Evolutionary conservation across 495 filamentous ascomycete genomes (phyloP).

Genomic region (Penicillium alfredii): DNA sequence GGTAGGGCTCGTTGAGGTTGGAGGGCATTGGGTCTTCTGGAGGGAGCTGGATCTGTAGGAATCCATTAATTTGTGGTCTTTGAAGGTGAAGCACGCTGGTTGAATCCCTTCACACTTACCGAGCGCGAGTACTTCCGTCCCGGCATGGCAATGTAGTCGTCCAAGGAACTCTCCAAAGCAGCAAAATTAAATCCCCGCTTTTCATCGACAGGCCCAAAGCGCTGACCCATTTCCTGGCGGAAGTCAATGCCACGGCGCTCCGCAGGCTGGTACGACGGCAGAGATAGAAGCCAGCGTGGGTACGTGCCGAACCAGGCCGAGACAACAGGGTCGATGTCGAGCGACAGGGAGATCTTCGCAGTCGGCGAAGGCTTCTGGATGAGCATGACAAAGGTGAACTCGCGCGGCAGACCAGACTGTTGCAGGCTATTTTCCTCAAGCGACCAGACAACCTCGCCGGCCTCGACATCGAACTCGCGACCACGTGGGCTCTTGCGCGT

Average conservation of each 20-base stretch:
- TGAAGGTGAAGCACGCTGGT: no score
- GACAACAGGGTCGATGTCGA: conserved; percentile 39
- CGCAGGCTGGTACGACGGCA: conserved; percentile 26
- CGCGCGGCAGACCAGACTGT: conserved; percentile 46
- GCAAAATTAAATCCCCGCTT: conserved; percentile 39
- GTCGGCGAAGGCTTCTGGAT: conserved; percentile 38
- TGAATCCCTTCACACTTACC: no score
- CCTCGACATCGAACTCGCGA: conserved; percentile 33
- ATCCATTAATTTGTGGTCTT: conserved; percentile 1
- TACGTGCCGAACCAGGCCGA: conserved; percentile 30
- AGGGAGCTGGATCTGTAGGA: not conserved
- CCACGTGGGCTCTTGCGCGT: conserved; percentile 31
- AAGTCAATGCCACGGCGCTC: conserved; percentile 29
- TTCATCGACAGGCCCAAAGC: conserved; percentile 27
- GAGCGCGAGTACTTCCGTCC: conserved; percentile 28
- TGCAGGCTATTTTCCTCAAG: conserved; percentile 48
- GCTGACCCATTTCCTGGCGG: conserved; percentile 31
- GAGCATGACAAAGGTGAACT: conserved; percentile 51
- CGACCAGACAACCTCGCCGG: conserved; percentile 46
- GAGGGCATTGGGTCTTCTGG: not conserved
- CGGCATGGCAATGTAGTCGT: conserved; percentile 40
- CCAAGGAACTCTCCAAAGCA: conserved; percentile 29
- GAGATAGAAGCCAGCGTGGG: conserved; percentile 25
- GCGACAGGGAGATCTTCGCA: conserved; percentile 25
- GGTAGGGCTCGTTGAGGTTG: conserved; percentile 2